Evolutionary conservation across 768 basidiomycete species (phyloP).

Genomic region (Collybiopsis confluens): DNA sequence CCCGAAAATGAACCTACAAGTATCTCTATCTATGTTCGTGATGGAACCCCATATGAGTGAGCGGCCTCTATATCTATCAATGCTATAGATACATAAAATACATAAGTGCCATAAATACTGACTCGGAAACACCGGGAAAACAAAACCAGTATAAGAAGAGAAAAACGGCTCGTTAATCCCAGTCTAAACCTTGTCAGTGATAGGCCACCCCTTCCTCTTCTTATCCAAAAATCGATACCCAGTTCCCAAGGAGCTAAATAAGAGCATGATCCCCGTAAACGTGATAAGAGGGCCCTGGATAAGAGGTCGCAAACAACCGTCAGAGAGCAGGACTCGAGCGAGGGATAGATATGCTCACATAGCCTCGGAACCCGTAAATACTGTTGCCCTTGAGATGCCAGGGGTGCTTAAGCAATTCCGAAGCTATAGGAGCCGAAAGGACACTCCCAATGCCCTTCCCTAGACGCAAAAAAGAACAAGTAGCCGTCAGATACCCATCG

Average conservation of each 20-base stretch:
- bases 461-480: neutral
- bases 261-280: neutral
- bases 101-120: too few species aligned
- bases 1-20: too few species aligned
- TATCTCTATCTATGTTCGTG: too few species aligned
- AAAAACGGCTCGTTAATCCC: neutral
- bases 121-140: too few species aligned
- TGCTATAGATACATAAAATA: too few species aligned
- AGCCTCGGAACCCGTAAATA: neutral
- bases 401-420: neutral
- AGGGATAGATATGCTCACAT: neutral
- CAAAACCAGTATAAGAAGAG: too few species aligned
- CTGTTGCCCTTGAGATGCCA: neutral
- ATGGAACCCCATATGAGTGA: too few species aligned
- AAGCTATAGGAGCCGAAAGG: neutral
- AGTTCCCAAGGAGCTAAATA: neutral
- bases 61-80: too few species aligned
- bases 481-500: neutral
- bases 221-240: neutral
- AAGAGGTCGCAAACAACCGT: neutral
- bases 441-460: constrained; percentile 3
- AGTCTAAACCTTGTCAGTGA: neutral
- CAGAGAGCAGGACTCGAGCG: neutral
- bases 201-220: too few species aligned
- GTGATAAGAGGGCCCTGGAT: neutral